Percentiles rank a stretch among this genome's conserved stretches.
Conservation (phyloP, 2,329 filamentous ascomycete genomes). For the Xylaria hypoxylon region DNA sequence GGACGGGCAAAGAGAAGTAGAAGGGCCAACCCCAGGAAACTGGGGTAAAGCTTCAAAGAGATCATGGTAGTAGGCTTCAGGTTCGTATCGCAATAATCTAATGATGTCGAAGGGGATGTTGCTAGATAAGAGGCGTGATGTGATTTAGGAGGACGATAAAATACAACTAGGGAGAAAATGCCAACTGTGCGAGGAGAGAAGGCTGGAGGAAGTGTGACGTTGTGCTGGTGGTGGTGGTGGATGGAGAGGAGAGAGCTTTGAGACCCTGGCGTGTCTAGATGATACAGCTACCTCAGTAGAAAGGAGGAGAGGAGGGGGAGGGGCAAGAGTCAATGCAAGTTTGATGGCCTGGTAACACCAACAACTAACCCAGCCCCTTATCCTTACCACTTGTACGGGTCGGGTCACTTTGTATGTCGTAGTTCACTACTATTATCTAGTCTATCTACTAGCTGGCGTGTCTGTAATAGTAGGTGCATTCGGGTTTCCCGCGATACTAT, state of each 20-base stretch:
- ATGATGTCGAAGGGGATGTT: conserved; percentile 19
- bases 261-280: conserved; percentile 5
- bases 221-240: conserved; percentile 8
- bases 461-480: no score
- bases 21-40: conserved; percentile 67
- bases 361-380: not conserved
- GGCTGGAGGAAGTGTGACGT: conserved; percentile 18
- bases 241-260: conserved; percentile 16
- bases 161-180: conserved; percentile 14
- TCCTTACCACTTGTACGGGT: not conserved
- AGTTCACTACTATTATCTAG: no score
- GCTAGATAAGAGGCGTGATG: not conserved
- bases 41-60: conserved; percentile 60
- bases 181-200: conserved; percentile 1
- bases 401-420: conserved; percentile 4
- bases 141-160: not conserved
- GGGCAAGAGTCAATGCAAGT: conserved; percentile 31
- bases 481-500: no score
- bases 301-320: conserved; percentile 39
- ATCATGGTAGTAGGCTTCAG: conserved; percentile 56
- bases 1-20: conserved; percentile 76
- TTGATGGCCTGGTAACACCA: conserved; percentile 17
- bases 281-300: conserved; percentile 17
- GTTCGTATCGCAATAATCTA: conserved; percentile 18
- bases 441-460: conserved; percentile 8